Evolutionary conservation across 106 monocot genomes (phyloP).

Genomic region (Acorus gramineus): DNA sequence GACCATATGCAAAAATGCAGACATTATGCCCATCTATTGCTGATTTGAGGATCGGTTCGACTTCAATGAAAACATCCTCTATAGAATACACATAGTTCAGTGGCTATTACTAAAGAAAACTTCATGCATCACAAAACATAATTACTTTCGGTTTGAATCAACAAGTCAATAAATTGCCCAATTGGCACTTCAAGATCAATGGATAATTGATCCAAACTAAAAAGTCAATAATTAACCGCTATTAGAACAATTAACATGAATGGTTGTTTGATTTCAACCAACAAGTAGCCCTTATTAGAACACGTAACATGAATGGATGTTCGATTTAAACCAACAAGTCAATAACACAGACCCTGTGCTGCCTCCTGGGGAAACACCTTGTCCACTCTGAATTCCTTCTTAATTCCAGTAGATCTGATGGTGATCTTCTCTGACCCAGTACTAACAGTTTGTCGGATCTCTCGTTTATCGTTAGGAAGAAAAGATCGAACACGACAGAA

Average conservation of each 20-base stretch:
- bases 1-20: slow-evolving; percentile 75
- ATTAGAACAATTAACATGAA: no score
- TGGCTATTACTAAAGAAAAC: neutral
- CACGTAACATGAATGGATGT: no score
- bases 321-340: neutral
- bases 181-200: no score
- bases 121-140: no score
- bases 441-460: slow-evolving; percentile 8
- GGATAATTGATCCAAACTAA: no score
- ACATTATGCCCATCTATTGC: slow-evolving; percentile 86
- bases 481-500: slow-evolving; percentile 46
- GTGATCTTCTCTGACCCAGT: slow-evolving; percentile 36
- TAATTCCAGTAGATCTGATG: slow-evolving; percentile 31
- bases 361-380: slow-evolving; percentile 41
- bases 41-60: slow-evolving; percentile 66
- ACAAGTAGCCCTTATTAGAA: no score
- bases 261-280: no score
- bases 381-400: slow-evolving; percentile 58
- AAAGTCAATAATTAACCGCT: no score
- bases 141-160: no score
- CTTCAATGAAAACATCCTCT: slow-evolving; percentile 74
- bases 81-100: neutral
- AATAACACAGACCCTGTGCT: slow-evolving; percentile 39
- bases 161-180: no score
- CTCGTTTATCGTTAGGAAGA: slow-evolving; percentile 4